Conservation (phyloP, 1,284 basidiomycete genomes). For the Megacollybia platyphylla region DNA sequence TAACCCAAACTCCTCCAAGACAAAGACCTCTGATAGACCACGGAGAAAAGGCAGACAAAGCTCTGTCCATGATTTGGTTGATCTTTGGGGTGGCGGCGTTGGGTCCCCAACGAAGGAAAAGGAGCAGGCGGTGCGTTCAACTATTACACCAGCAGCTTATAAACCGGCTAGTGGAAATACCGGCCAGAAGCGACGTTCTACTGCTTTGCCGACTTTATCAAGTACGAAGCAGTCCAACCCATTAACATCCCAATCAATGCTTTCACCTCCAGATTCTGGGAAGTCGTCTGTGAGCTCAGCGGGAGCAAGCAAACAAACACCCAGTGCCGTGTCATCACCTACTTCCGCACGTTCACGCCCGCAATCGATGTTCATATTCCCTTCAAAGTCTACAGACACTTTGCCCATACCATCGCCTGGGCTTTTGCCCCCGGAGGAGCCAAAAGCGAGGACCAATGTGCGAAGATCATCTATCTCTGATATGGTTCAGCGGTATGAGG, state of each 20-base stretch:
- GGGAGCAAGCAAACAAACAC: conserved; percentile 11
- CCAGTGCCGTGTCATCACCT: conserved; percentile 12
- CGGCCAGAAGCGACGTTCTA: conserved; percentile 5
- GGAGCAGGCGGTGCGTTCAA: conserved; percentile 12
- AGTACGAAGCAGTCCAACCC: background rate
- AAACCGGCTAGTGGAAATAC: conserved; percentile 1
- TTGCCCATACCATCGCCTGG: conserved; percentile 17
- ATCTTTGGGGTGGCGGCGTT: conserved; percentile 53
- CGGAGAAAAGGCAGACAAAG: conserved; percentile 48
- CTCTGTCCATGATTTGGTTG: conserved; percentile 70
- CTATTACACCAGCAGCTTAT: conserved; percentile 5
- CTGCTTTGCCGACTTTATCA: conserved; percentile 3
- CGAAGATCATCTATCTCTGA: conserved; percentile 70
- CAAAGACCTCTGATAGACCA: conserved; percentile 12
- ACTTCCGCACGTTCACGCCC: conserved; percentile 38
- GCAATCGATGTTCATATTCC: conserved; percentile 64
- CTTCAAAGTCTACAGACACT: conserved; percentile 32
- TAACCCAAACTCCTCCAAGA: conserved; percentile 9
- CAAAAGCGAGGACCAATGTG: conserved; percentile 19
- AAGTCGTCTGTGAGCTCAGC: conserved; percentile 1
- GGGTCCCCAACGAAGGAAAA: conserved; percentile 21
- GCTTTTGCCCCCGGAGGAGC: conserved; percentile 29
- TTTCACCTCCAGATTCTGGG: background rate
- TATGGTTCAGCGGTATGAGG: conserved; percentile 70
- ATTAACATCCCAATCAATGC: background rate